Conservation (phyloP, 2,329 filamentous ascomycete genomes). For the Didymella sp. region DNA sequence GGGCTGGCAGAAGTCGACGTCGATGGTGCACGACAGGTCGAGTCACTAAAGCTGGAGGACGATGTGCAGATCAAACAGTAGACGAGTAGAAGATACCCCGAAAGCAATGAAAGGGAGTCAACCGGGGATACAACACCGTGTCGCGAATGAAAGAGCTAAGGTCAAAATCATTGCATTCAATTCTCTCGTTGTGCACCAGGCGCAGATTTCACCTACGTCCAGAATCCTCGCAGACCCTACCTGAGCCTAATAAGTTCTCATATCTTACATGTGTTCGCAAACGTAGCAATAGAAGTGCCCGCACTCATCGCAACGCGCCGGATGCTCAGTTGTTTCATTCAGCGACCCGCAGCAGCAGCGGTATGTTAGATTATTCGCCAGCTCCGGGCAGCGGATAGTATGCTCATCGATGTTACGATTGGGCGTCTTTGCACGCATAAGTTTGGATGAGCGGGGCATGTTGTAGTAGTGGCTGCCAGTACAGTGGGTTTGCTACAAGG, state of each 20-base stretch:
- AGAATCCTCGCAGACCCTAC: too few relatives aligned
- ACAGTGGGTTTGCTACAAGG: too few relatives aligned
- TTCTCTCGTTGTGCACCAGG: too few relatives aligned
- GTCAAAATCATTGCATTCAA: too few relatives aligned
- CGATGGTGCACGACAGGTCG: constrained; percentile 22
- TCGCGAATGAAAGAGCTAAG: too few relatives aligned
- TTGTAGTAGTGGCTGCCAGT: too few relatives aligned
- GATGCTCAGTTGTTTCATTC: not conserved
- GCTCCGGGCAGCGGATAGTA: not conserved
- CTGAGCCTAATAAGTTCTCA: too few relatives aligned
- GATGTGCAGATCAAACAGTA: constrained; percentile 8
- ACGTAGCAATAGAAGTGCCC: constrained; percentile 2
- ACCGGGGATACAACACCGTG: too few relatives aligned
- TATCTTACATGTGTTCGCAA: too few relatives aligned
- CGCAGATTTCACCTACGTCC: too few relatives aligned
- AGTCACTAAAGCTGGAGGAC: constrained; percentile 34
- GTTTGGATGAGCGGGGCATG: not conserved
- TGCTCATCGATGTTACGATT: not conserved
- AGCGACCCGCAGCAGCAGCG: not conserved
- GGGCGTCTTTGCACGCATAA: not conserved
- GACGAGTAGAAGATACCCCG: constrained; percentile 2
- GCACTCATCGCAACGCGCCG: not conserved
- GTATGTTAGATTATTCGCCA: not conserved
- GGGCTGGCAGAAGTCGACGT: constrained; percentile 28
- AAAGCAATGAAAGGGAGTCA: too few relatives aligned